Evolutionary conservation across 805 yeast genomes (phyloP).

Genomic region (Barnettozyma botsteinii): DNA sequence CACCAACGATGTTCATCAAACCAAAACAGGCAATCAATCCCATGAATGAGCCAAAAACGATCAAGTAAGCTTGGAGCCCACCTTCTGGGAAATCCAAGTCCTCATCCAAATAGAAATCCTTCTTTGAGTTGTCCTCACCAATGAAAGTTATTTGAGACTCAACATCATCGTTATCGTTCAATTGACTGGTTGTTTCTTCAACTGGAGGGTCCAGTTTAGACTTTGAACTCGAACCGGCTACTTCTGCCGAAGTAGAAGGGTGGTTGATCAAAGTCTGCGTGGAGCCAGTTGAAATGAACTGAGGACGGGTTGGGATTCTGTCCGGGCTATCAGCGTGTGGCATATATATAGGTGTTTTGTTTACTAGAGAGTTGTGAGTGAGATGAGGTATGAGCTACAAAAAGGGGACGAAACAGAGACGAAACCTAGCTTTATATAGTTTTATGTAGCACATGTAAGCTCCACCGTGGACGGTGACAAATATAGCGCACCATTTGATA

Average conservation of each 20-base stretch:
- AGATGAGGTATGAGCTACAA: too few relatives aligned
- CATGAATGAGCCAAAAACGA: slow-evolving; percentile 49
- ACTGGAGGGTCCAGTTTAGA: neutral
- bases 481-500: too few relatives aligned
- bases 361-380: too few relatives aligned
- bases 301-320: neutral
- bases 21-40: slow-evolving; percentile 53
- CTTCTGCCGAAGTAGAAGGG: too few relatives aligned
- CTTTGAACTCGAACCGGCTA: too few relatives aligned
- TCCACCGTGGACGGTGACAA: too few relatives aligned
- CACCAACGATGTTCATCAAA: slow-evolving; percentile 52
- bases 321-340: neutral
- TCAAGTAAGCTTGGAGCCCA: slow-evolving; percentile 45
- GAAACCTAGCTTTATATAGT: too few relatives aligned
- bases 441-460: too few relatives aligned
- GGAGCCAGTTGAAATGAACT: slow-evolving; percentile 1
- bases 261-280: slow-evolving; percentile 3
- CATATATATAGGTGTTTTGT: neutral
- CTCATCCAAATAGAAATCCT: slow-evolving; percentile 3
- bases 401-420: too few relatives aligned
- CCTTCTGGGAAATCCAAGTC: slow-evolving; percentile 45
- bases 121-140: neutral
- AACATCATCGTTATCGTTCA: neutral
- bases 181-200: slow-evolving; percentile 1
- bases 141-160: slow-evolving; percentile 2